Evolutionary conservation across 192 early-diverging fungal species (phyloP).

Genomic region (Gamsiella multidivaricata): DNA sequence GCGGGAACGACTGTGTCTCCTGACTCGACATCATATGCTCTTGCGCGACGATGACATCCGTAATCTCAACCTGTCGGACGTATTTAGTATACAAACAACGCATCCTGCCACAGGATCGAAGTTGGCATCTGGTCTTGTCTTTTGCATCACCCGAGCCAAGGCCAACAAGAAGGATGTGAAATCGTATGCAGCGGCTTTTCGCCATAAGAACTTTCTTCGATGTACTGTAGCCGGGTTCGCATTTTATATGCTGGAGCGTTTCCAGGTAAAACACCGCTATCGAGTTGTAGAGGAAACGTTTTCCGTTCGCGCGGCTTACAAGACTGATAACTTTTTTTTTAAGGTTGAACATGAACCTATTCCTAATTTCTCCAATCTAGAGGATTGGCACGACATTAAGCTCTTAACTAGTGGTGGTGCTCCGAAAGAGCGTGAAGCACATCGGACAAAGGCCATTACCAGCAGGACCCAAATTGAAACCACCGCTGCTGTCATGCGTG

Average conservation of each 20-base stretch:
- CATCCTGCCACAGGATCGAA: constrained; percentile 14
- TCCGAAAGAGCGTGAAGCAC: not conserved
- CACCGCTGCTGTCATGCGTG: constrained; percentile 27
- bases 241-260: constrained; percentile 34
- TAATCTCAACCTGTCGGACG: constrained; percentile 24
- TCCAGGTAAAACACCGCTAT: constrained; percentile 15
- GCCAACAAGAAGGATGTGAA: constrained; percentile 26
- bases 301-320: too few species aligned
- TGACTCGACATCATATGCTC: constrained; percentile 34
- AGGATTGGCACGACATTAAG: constrained; percentile 17
- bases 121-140: constrained; percentile 12
- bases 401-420: not conserved
- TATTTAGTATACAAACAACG: not conserved
- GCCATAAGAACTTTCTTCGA: constrained; percentile 21
- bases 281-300: too few species aligned
- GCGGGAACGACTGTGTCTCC: constrained; percentile 25
- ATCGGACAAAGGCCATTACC: not conserved
- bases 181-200: constrained; percentile 18
- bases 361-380: constrained; percentile 4
- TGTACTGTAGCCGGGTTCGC: constrained; percentile 28
- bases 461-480: constrained; percentile 8
- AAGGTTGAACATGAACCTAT: constrained; percentile 12
- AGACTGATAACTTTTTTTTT: too few species aligned
- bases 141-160: constrained; percentile 31
- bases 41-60: constrained; percentile 38